These are phyloP conservation scores for Nematocida sp. DNA, from an alignment of 371 early-diverging fungal species.

Conservation along the genomic window DNA sequence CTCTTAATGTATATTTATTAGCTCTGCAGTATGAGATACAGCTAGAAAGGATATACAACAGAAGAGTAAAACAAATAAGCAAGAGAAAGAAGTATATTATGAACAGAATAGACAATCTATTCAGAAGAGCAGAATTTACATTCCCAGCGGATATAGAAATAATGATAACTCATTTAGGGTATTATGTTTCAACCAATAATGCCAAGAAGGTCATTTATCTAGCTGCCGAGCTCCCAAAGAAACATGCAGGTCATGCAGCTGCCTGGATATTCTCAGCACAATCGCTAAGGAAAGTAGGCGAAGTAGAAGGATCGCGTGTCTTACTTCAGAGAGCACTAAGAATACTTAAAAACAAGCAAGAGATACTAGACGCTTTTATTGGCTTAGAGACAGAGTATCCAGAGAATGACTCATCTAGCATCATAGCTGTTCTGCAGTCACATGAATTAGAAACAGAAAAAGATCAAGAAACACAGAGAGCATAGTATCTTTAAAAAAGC, in stretches of 20 bases:
- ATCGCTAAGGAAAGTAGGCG: conserved; percentile 23
- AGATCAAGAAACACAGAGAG: neutral
- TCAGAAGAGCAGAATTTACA: conserved; percentile 10
- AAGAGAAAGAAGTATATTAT: conserved; percentile 20
- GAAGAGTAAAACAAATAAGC: conserved; percentile 10
- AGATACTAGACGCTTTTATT: conserved; percentile 28
- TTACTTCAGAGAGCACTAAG: conserved; percentile 36
- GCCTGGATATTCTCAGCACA: conserved; percentile 9
- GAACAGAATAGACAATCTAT: conserved; percentile 17
- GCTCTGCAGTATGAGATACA: conserved; percentile 41
- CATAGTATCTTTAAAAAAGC: neutral
- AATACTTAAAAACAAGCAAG: neutral
- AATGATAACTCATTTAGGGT: conserved; percentile 27
- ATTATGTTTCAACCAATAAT: conserved; percentile 1
- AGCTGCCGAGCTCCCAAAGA: conserved; percentile 21
- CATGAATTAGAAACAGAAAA: neutral
- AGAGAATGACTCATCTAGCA: conserved; percentile 6
- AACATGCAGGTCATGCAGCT: neutral
- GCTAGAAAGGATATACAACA: conserved; percentile 18
- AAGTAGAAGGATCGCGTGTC: conserved; percentile 26
- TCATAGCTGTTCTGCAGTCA: conserved; percentile 27
- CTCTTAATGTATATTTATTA: conserved; percentile 19
- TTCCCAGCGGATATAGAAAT: neutral
- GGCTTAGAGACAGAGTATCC: conserved; percentile 8
- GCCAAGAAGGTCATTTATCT: neutral